Conservation (phyloP, 2,329 filamentous ascomycete species). For the Nemania serpens region DNA sequence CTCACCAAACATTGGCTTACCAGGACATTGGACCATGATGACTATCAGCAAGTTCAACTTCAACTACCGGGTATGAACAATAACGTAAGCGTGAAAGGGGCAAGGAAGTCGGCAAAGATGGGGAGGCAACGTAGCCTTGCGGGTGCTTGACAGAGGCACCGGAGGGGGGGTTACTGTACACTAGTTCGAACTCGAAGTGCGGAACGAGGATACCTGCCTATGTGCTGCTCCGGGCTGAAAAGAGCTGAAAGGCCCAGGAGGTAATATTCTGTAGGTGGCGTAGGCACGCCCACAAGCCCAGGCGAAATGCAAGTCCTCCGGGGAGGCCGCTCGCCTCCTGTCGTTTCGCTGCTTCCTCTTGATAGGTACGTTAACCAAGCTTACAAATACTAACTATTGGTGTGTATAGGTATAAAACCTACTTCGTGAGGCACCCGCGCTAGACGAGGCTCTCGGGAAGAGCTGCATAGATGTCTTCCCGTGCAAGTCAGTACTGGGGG, state of each 20-base stretch:
- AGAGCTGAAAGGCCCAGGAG: background rate
- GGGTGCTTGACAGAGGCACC: background rate
- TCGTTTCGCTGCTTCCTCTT: background rate
- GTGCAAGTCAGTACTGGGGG: no score
- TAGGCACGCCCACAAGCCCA: background rate
- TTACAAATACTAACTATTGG: no score
- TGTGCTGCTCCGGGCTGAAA: background rate
- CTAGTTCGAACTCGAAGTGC: background rate
- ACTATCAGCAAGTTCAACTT: background rate
- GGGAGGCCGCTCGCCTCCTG: background rate
- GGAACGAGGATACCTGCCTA: background rate
- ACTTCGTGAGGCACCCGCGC: no score
- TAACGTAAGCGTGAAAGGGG: background rate
- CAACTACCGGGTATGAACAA: background rate
- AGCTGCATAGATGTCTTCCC: no score
- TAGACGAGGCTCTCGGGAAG: no score
- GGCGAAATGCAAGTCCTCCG: background rate
- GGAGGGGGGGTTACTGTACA: background rate
- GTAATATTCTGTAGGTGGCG: background rate
- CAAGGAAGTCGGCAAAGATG: background rate
- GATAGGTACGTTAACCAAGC: no score
- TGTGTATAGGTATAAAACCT: no score
- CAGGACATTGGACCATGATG: background rate
- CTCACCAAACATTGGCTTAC: background rate
- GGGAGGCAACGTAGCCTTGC: background rate